These are phyloP conservation scores for Phyllostachys edulis DNA, from an alignment of 176 grass and related monocot genomes.

Conservation along the genomic window DNA sequence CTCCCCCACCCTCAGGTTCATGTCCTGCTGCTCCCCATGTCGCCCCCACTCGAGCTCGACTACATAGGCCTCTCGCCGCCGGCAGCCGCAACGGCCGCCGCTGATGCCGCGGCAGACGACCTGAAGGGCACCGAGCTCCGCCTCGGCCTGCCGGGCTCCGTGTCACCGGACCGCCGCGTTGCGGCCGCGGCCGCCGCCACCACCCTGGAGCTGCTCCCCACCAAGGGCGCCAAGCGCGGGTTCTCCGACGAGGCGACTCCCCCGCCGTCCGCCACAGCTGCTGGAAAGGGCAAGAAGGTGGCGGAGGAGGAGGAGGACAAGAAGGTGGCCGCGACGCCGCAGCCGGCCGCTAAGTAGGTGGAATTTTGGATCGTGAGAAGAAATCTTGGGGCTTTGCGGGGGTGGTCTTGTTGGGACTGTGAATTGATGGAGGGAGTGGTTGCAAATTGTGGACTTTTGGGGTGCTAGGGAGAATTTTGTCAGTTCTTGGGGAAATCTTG, in stretches of 20 bases:
- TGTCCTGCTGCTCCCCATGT: constrained; percentile 80
- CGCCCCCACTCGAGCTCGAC: constrained; percentile 78
- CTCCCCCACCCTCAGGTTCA: constrained; percentile 33
- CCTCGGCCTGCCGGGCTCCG: constrained; percentile 78
- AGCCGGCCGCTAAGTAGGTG: constrained; percentile 67
- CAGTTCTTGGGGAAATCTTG: background rate
- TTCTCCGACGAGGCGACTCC: constrained; percentile 59
- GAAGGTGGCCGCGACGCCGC: constrained; percentile 37
- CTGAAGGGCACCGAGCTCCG: constrained; percentile 91
- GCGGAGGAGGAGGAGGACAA: constrained; percentile 33
- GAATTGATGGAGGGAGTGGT: background rate
- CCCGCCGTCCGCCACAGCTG: constrained; percentile 8
- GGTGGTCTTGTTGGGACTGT: background rate
- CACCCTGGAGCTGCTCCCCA: constrained; percentile 76
- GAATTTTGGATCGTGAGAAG: background rate
- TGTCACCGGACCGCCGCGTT: constrained; percentile 45
- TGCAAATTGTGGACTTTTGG: constrained; percentile 3
- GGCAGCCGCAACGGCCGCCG: background rate
- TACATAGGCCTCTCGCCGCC: constrained; percentile 83
- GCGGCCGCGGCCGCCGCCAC: constrained; percentile 16
- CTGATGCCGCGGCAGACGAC: constrained; percentile 37
- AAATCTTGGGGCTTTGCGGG: constrained; percentile 1
- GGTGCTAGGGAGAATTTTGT: background rate
- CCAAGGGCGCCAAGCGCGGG: constrained; percentile 77
- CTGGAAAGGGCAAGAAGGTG: constrained; percentile 44